Base-by-base conservation (phyloP, 1,284 basidiomycete species). In the Athelia psychrophila region DNA sequence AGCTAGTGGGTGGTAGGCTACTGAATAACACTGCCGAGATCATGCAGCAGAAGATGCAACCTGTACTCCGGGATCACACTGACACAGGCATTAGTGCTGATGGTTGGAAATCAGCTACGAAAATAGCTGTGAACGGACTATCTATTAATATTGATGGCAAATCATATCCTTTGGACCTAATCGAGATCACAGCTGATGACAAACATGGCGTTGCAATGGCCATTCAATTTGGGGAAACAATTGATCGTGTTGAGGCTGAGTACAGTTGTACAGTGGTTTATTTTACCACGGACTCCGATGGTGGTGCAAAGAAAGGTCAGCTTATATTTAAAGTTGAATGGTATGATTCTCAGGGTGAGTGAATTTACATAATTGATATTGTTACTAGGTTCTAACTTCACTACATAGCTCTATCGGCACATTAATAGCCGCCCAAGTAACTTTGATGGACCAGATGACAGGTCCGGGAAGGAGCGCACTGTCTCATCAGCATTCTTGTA, bases 121-220 rank as follows among this genome's bases (percentile, higher is more conserved):
- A 50, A 13, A 36, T 44, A 24, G 27, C 50, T 9, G 44, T 56
- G 3, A 48, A 44, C 42, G 55, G 49, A 3, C 16, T 56, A 2
- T 54, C 50, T 49, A 47, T 24, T 2, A 54, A 52, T 33, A 46
- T 54, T 19, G 49, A 52, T 27, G 36, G 20, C 47, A 56, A 54
- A 32, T 19, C 45, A 24, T 54, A 54, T 30, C 20, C 40, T 54
- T 20, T 42, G 52, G n/a, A n/a, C n/a, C n/a, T n/a, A n/a, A n/a
- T n/a, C n/a, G n/a, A n/a, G n/a, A n/a, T n/a, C n/a, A n/a, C n/a
- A n/a, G n/a, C n/a, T n/a, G n/a, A n/a, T n/a, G n/a, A n/a, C n/a
- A n/a, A n/a, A 30, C 23, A 46, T 25, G n/a, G n/a, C n/a, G n/a
- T n/a, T n/a, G n/a, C n/a, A n/a, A n/a, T n/a, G n/a, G n/a, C n/a